Evolutionary conservation across 352 stramenopile species (phyloP), one percentile per base, ranked within the genome.

Genomic region (Pythium phragmitis): DNA sequence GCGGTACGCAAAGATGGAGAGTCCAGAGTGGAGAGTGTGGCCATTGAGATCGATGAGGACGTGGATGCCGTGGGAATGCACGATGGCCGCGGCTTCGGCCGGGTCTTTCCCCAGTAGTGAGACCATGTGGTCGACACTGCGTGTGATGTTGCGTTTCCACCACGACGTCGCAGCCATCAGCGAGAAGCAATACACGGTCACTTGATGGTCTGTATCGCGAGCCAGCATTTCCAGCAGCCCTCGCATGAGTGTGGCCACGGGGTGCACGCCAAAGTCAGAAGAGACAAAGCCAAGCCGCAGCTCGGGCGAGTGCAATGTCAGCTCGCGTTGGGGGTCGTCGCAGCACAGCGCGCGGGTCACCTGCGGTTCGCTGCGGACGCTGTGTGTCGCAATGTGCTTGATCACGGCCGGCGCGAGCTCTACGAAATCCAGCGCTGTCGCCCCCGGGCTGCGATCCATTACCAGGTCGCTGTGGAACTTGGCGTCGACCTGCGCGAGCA

Each of bases 21-120:
- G 77, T 0, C 86, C 85, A 4, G 77, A 89, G 58, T 89, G 74
- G 3, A 96, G 70, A 26, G 88, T 96, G 73, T 95, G 83, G 45
- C 86, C 88, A 49, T 95, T 94, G 30, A 96, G 65, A 56, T 96
- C 88, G 34, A 96, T 62, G 21, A 96, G 70, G 7, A 96, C 71
- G 65, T 94, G 79, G 55, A 96, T 80, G 16, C 70, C 52, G 53
- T 84, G 73, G 2, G 55, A 70, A 43, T 77, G 75, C 45, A 94
- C 82, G 39, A 80, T 68, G 28, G 60, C 60, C 7, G 87, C 85
- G 0, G 82, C 77, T 28, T 83, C 72, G 2, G 58, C 7, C 2
- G 76, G 49, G 50, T 89, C 79, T 48, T 87, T 89, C 2, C 82
- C 76, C 1, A 72, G 70, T 7, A 92, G 63, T 5, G 84, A 92